phyloP scores from a whole-genome alignment of 2,329 filamentous ascomycete genomes.

The Fusarium albidum region DNA sequence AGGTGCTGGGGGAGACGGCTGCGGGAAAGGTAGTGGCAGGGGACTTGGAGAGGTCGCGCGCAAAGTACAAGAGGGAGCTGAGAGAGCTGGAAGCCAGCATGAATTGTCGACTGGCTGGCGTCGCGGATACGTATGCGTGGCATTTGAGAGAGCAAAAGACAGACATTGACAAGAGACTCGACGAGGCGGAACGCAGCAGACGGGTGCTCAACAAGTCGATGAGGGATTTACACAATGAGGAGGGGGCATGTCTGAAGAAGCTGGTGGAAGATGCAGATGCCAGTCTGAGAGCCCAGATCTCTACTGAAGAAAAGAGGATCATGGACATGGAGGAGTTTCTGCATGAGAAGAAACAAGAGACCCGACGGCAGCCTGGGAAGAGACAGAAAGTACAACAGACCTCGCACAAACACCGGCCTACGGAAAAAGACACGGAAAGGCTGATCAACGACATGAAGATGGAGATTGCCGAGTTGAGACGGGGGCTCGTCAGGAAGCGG shows the following conservation, averaged over 20 bases:
- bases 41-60: neutral
- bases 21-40: neutral
- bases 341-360: neutral
- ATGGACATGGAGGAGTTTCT: neutral
- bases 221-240: conserved; percentile 5
- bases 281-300: neutral
- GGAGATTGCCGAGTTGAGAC: neutral
- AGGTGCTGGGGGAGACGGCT: neutral
- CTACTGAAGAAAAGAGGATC: neutral
- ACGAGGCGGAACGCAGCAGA: neutral
- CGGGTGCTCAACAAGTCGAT: neutral
- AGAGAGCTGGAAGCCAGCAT: neutral
- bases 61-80: neutral
- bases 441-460: neutral
- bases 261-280: neutral
- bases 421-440: neutral
- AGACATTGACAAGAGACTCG: conserved; percentile 1
- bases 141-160: neutral
- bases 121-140: neutral
- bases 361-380: neutral
- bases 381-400: neutral
- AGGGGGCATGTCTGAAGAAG: neutral
- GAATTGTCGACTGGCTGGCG: neutral
- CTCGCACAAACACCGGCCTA: no score
- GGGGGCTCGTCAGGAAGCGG: neutral